Conservation (phyloP, 805 yeast species). For the Monosporozyma servazzii region DNA sequence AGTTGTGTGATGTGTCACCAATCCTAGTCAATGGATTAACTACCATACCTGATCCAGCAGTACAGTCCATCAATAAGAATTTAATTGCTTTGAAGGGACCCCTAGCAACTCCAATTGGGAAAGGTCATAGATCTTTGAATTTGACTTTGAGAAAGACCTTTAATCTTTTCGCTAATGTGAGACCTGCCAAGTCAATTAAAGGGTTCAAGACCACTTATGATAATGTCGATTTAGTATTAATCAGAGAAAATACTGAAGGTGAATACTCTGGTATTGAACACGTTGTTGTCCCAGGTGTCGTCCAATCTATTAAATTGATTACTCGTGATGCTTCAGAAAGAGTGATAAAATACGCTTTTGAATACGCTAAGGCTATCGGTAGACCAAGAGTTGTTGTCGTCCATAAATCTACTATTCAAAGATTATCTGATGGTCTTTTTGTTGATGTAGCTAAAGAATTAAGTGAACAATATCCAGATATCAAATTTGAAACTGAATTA, state of each 20-base stretch:
- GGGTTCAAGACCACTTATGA: constrained; percentile 81
- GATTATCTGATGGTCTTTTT: constrained; percentile 94
- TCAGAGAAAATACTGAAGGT: constrained; percentile 99
- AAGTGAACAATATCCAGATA: constrained; percentile 85
- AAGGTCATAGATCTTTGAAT: constrained; percentile 96
- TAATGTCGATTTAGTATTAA: constrained; percentile 87
- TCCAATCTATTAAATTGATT: constrained; percentile 94
- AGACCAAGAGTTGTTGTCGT: constrained; percentile 88
- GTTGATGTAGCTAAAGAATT: constrained; percentile 84
- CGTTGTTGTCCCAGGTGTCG: constrained; percentile 95
- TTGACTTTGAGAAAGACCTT: constrained; percentile 95
- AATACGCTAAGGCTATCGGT: constrained; percentile 82
- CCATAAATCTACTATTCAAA: constrained; percentile 98
- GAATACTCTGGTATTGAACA: constrained; percentile 99
- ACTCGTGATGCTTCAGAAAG: constrained; percentile 94
- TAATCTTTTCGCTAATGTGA: constrained; percentile 90
- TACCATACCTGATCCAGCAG: constrained; percentile 85
- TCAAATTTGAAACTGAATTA: constrained; percentile 73
- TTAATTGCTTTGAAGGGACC: constrained; percentile 97
- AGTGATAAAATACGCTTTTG: constrained; percentile 93
- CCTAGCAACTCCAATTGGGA: constrained; percentile 96
- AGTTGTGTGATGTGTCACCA: constrained; percentile 93
- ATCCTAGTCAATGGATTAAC: constrained; percentile 85
- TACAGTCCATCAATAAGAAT: constrained; percentile 85
- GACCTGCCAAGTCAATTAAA: constrained; percentile 89